These are phyloP conservation scores for Rhizoctonia solani DNA, from an alignment of 1,284 basidiomycete species.

Conservation along the genomic window DNA sequence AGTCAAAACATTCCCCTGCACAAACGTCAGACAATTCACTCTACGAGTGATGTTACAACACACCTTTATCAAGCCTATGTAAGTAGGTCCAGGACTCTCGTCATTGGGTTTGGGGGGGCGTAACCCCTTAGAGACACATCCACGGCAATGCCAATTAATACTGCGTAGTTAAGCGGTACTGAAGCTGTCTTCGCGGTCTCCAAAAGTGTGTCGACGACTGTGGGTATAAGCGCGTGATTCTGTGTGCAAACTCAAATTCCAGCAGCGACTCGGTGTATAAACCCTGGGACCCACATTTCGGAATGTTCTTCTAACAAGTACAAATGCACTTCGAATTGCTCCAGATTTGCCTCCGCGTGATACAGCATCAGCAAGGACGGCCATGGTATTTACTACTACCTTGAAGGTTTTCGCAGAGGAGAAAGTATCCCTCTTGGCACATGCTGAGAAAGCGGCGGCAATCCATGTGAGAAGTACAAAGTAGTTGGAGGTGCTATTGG, in stretches of 20 bases:
- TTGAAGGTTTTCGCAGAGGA: slow-evolving; percentile 22
- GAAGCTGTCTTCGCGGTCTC: slow-evolving; percentile 55
- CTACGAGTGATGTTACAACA: not conserved
- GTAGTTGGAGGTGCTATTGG: slow-evolving; percentile 11
- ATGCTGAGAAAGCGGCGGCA: slow-evolving; percentile 10
- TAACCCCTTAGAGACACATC: slow-evolving; percentile 64
- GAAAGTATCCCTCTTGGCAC: slow-evolving; percentile 20
- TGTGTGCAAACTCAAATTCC: not conserved
- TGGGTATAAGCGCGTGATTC: slow-evolving; percentile 47
- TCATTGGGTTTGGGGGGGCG: slow-evolving; percentile 16
- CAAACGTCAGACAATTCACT: not conserved
- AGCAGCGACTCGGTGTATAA: not conserved
- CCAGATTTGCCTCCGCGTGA: slow-evolving; percentile 11
- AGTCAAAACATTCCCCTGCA: slow-evolving; percentile 57
- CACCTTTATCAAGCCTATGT: not conserved
- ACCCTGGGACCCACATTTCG: slow-evolving; percentile 23
- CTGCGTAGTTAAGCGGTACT: slow-evolving; percentile 53
- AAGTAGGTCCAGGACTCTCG: slow-evolving; percentile 17
- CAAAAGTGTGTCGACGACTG: slow-evolving; percentile 57
- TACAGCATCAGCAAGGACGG: slow-evolving; percentile 11
- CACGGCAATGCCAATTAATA: slow-evolving; percentile 62
- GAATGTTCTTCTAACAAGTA: slow-evolving; percentile 13
- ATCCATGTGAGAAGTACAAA: slow-evolving; percentile 27
- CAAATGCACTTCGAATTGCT: slow-evolving; percentile 19
- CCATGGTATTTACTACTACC: slow-evolving; percentile 12